Evolutionary conservation across 106 monocot species (phyloP), one percentile per base, ranked within the genome.

Genomic region (Gastrodia elata): DNA sequence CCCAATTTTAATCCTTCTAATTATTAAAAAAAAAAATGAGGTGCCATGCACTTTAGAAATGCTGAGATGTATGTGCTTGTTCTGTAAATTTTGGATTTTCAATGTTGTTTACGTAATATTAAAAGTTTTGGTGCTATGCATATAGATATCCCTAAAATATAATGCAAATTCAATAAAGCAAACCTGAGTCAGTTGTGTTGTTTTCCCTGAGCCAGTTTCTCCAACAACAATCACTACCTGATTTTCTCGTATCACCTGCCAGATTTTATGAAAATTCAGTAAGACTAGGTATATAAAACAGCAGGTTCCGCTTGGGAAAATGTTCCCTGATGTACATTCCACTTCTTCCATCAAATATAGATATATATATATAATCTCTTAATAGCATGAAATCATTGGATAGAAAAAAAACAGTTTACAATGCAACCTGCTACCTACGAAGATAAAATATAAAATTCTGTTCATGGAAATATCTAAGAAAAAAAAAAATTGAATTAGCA

Each of bases 121-220:
- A n/a, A n/a, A n/a, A n/a, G n/a, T n/a, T n/a, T n/a, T n/a, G n/a
- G n/a, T n/a, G n/a, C n/a, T n/a, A n/a, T n/a, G n/a, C n/a, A n/a
- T n/a, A n/a, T n/a, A n/a, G n/a, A n/a, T n/a, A n/a, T n/a, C n/a
- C n/a, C n/a, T n/a, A n/a, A n/a, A 42, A 11, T 35, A 70, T 1
- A 58, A 68, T 48, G 34, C 15, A 6, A 32, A 70, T 15, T 61
- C 4, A 75, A 34, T 9, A 26, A 38, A 55, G 46, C 25, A 55
- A 73, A 92, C 92, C 85, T 92, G 92, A 43, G 94, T 91, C 14
- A 94, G 78, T 70, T 94, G 94, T 39, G 94, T 94, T 37, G 94
- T 94, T 75, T 94, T 94, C 74, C 94, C 94, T 69, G 94, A 94
- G 75, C 94, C 94, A 78, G 94, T 95, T 85, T 95, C 95, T 76